Evolutionary conservation across 352 stramenopile genomes (phyloP).

Genomic region (Peronospora farinosa): DNA sequence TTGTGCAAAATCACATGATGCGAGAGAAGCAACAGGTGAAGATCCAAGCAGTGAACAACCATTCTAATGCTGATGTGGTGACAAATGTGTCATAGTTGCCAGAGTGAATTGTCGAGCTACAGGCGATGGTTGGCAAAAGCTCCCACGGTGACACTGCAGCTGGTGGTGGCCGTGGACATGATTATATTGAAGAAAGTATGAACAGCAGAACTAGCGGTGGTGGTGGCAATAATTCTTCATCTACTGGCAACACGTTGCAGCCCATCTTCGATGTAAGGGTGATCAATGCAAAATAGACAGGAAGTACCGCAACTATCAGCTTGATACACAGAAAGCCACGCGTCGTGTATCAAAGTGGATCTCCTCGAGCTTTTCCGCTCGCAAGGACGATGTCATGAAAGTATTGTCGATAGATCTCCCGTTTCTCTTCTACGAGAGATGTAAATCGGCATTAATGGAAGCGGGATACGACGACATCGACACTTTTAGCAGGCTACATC

Average conservation of each 20-base stretch:
- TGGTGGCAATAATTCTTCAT: constrained; percentile 8
- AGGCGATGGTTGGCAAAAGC: constrained; percentile 24
- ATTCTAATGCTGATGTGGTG: constrained; percentile 59
- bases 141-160: constrained; percentile 14
- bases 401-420: constrained; percentile 78
- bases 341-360: constrained; percentile 86
- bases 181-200: constrained; percentile 23
- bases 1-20: constrained; percentile 81
- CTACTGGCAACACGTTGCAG: constrained; percentile 26
- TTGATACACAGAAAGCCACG: constrained; percentile 69
- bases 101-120: constrained; percentile 55
- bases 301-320: constrained; percentile 54
- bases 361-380: constrained; percentile 65
- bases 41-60: constrained; percentile 63
- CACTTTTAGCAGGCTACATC: constrained; percentile 59
- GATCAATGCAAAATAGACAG: constrained; percentile 55
- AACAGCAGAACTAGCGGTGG: constrained; percentile 17
- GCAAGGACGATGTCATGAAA: constrained; percentile 74
- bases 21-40: constrained; percentile 83
- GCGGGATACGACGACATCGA: constrained; percentile 53
- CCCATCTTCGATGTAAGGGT: constrained; percentile 78
- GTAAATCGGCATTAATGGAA: constrained; percentile 78
- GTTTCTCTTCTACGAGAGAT: constrained; percentile 73
- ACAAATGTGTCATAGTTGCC: constrained; percentile 55
- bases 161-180: constrained; percentile 22